Conservation (phyloP, 225 moss, liverwort and hornwort genomes). For the Pleurozium schreberi region DNA sequence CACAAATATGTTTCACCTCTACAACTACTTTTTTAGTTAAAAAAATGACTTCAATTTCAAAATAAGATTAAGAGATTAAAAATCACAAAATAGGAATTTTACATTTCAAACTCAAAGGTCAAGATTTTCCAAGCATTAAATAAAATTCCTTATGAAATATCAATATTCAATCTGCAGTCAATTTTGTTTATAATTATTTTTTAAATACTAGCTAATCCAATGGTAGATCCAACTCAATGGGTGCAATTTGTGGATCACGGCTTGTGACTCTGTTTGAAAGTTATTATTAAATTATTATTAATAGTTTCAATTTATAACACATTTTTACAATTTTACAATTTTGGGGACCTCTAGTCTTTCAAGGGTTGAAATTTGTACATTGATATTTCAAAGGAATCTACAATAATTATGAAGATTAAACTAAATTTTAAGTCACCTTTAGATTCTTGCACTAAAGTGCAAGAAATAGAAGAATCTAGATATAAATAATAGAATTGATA, state of each 20-base stretch:
- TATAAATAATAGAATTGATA: not conserved
- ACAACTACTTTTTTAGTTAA: not conserved
- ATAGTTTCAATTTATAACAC: not conserved
- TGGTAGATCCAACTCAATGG: not conserved
- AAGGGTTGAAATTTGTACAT: not conserved
- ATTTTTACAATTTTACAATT: not conserved
- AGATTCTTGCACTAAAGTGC: not conserved
- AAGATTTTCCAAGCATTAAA: too few relatives aligned
- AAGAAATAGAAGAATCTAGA: not conserved
- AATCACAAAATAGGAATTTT: too few relatives aligned
- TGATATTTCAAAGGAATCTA: not conserved
- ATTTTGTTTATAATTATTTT: not conserved
- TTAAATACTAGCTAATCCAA: not conserved
- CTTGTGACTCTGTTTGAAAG: not conserved
- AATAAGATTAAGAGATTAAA: not conserved
- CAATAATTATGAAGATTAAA: not conserved
- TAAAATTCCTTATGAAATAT: too few relatives aligned
- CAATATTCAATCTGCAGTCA: not conserved
- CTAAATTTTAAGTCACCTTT: not conserved
- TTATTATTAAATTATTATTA: not conserved
- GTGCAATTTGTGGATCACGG: too few relatives aligned
- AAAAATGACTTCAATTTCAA: not conserved
- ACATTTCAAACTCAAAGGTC: too few relatives aligned
- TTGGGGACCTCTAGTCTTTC: accelerated
- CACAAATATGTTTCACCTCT: too few relatives aligned